Evolutionary conservation across 768 basidiomycete genomes (phyloP).

Genomic region (Pisolithus albus): DNA sequence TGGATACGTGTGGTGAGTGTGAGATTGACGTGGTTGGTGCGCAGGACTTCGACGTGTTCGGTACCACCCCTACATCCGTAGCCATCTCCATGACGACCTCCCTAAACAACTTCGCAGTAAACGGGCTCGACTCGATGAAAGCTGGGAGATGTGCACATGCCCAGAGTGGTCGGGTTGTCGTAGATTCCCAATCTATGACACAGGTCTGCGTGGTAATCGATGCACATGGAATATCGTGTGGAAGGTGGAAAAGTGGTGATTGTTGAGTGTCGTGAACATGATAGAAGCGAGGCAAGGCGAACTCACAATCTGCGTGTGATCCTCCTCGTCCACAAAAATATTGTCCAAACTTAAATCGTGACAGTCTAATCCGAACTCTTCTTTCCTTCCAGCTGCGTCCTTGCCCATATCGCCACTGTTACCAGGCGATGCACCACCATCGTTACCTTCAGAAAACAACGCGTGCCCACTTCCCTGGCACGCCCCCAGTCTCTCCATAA

Average conservation of each 20-base stretch:
- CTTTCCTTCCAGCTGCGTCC: slow-evolving; percentile 24
- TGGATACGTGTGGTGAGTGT: neutral
- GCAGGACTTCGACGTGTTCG: slow-evolving; percentile 1
- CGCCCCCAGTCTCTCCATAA: slow-evolving; percentile 56
- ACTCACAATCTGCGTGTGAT: slow-evolving; percentile 67
- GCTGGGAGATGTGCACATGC: slow-evolving; percentile 77
- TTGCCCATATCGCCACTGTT: no score
- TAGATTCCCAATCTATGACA: slow-evolving; percentile 88
- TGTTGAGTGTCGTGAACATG: neutral
- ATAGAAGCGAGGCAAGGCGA: no score
- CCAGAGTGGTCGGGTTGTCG: slow-evolving; percentile 83
- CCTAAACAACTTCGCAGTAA: slow-evolving; percentile 66
- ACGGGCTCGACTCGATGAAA: slow-evolving; percentile 71
- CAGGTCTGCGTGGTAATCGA: slow-evolving; percentile 48
- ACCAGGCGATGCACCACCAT: neutral
- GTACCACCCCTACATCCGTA: slow-evolving; percentile 3
- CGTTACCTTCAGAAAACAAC: neutral
- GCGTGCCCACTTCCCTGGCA: slow-evolving; percentile 20
- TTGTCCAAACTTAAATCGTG: slow-evolving; percentile 85
- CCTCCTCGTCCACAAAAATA: slow-evolving; percentile 68
- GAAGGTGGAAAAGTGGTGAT: neutral
- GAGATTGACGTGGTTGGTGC: slow-evolving; percentile 10
- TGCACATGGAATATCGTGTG: neutral
- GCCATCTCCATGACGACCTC: slow-evolving; percentile 50
- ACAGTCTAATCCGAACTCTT: slow-evolving; percentile 75